These are phyloP conservation scores for Aspergillus sp. DNA, from an alignment of 2,329 filamentous ascomycete species.

Conservation along the genomic window DNA sequence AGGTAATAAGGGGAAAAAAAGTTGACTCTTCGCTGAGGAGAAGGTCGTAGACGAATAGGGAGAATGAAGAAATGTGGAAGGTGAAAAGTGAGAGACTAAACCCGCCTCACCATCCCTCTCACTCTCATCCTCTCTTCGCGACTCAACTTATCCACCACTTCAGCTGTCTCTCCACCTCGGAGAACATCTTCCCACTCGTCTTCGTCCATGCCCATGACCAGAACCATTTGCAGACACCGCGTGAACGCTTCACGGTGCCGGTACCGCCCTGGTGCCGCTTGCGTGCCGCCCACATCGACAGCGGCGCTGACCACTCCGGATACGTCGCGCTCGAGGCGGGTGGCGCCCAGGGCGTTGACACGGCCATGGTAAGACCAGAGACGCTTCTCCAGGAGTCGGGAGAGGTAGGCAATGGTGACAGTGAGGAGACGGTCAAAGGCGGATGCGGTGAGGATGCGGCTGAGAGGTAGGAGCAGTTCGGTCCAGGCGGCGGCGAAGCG, in stretches of 20 bases:
- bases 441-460: conserved; percentile 75
- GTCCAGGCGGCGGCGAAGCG: conserved; percentile 87
- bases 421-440: conserved; percentile 77
- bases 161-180: conserved; percentile 47
- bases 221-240: conserved; percentile 74
- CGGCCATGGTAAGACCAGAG: conserved; percentile 78
- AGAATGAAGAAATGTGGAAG: neutral
- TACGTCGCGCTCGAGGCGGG: conserved; percentile 81
- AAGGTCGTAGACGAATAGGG: no score
- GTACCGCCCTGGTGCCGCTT: conserved; percentile 59
- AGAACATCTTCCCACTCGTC: conserved; percentile 87
- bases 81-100: neutral
- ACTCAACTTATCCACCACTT: conserved; percentile 65
- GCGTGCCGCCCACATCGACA: conserved; percentile 40
- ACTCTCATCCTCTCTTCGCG: conserved; percentile 73
- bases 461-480: conserved; percentile 78
- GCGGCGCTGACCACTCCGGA: conserved; percentile 65
- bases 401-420: conserved; percentile 71
- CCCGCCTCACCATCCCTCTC: conserved; percentile 62
- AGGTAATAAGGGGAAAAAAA: neutral
- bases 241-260: conserved; percentile 74
- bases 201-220: conserved; percentile 92
- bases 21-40: neutral
- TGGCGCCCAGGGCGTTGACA: conserved; percentile 78
- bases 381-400: conserved; percentile 80